These are phyloP conservation scores for Harrya chromipes DNA, from an alignment of 768 basidiomycete species.

Conservation along the genomic window DNA sequence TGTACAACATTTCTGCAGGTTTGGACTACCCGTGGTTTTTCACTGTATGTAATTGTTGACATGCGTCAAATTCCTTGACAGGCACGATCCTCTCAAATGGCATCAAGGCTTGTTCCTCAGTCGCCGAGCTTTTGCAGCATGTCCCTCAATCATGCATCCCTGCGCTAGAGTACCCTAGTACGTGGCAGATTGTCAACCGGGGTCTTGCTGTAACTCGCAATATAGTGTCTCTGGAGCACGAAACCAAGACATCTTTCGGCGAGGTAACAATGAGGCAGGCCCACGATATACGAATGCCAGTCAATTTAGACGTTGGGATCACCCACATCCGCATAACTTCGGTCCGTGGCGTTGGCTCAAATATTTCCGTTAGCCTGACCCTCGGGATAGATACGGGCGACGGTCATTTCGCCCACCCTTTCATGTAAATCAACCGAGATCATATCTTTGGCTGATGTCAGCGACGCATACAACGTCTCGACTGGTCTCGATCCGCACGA, in stretches of 20 bases:
- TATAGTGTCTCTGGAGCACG: slow-evolving; percentile 61
- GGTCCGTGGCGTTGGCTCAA: slow-evolving; percentile 39
- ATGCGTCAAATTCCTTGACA: slow-evolving; percentile 19
- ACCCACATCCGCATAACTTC: slow-evolving; percentile 78
- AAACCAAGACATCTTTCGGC: slow-evolving; percentile 48
- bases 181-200: slow-evolving; percentile 14
- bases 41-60: background rate
- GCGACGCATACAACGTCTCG: slow-evolving; percentile 81
- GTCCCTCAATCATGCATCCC: slow-evolving; percentile 48
- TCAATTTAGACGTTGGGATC: slow-evolving; percentile 60
- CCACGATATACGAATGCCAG: slow-evolving; percentile 67
- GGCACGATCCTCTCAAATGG: slow-evolving; percentile 51
- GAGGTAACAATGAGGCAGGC: slow-evolving; percentile 67
- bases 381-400: slow-evolving; percentile 57
- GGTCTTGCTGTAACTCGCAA: slow-evolving; percentile 11
- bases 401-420: slow-evolving; percentile 62
- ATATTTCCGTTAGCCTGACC: slow-evolving; percentile 1
- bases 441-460: slow-evolving; percentile 74
- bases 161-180: slow-evolving; percentile 55
- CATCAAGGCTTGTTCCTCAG: slow-evolving; percentile 61
- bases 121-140: slow-evolving; percentile 55
- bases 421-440: slow-evolving; percentile 81
- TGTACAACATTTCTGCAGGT: slow-evolving; percentile 69
- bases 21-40: slow-evolving; percentile 5
- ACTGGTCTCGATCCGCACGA: slow-evolving; percentile 75